A percentile compares a stretch with the other conserved stretches of the same genome.
These are phyloP conservation scores for Macaranga tanarius DNA, from an alignment of 441 rosid genomes.

Conservation along the genomic window DNA sequence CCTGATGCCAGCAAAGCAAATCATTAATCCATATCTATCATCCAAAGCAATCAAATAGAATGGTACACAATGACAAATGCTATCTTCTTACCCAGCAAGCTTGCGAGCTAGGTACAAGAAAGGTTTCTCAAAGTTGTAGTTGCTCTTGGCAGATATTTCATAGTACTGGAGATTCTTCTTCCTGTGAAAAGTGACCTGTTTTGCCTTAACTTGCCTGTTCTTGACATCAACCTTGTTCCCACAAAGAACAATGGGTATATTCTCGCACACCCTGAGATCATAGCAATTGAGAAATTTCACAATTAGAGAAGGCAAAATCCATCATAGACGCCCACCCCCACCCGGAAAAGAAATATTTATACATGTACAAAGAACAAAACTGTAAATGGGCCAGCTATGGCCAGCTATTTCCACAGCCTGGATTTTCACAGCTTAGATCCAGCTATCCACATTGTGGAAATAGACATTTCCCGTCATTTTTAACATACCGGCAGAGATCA, in stretches of 20 bases:
- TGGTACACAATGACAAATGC: background rate
- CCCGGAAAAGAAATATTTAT: no score
- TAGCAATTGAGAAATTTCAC: background rate
- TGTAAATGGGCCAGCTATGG: no score
- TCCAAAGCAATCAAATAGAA: background rate
- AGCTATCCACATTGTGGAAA: background rate
- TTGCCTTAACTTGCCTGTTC: slow-evolving; percentile 94
- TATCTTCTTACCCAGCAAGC: slow-evolving; percentile 63
- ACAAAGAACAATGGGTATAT: slow-evolving; percentile 80
- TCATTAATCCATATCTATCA: background rate
- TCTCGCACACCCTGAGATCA: slow-evolving; percentile 67
- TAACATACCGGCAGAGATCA: slow-evolving; percentile 68
- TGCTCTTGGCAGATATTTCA: slow-evolving; percentile 89
- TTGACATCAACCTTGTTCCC: slow-evolving; percentile 84
- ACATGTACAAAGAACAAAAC: no score
- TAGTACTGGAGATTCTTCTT: slow-evolving; percentile 85
- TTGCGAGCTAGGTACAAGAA: slow-evolving; percentile 87
- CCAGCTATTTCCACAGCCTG: no score
- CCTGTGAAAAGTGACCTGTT: slow-evolving; percentile 88
- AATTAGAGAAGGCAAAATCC: no score
- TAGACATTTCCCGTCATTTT: background rate
- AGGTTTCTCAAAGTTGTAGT: slow-evolving; percentile 88
- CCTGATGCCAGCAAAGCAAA: slow-evolving; percentile 23
- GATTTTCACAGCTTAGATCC: background rate
- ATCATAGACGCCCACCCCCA: no score